These are phyloP conservation scores for Beauveria bassiana DNA, from an alignment of 2,329 filamentous ascomycete species.

Conservation along the genomic window DNA sequence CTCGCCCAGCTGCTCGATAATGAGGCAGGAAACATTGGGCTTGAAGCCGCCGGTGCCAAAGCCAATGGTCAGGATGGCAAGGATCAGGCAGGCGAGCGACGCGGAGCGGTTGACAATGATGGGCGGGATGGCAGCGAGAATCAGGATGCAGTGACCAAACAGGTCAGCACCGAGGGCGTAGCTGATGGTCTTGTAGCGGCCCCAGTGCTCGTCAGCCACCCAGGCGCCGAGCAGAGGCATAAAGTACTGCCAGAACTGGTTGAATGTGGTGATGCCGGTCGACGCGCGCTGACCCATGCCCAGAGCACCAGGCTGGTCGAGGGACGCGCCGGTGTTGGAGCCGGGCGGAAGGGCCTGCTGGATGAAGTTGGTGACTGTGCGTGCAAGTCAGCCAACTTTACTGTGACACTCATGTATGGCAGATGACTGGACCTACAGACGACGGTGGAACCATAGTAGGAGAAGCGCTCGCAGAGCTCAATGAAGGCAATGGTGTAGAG, in stretches of 20 bases:
- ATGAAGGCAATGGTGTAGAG: slow-evolving; percentile 59
- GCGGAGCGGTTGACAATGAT: slow-evolving; percentile 49
- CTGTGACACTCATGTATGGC: no score
- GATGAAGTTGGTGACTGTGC: slow-evolving; percentile 52
- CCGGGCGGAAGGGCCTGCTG: slow-evolving; percentile 46
- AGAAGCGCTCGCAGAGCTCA: slow-evolving; percentile 65
- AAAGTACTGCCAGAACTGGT: slow-evolving; percentile 52
- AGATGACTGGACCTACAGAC: slow-evolving; percentile 51
- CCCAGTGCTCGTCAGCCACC: slow-evolving; percentile 49
- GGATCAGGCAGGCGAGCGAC: slow-evolving; percentile 54
- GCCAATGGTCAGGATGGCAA: slow-evolving; percentile 45
- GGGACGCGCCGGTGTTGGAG: slow-evolving; percentile 46
- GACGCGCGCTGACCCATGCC: slow-evolving; percentile 49
- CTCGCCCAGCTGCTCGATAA: slow-evolving; percentile 57
- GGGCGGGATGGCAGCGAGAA: slow-evolving; percentile 55
- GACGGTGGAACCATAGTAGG: slow-evolving; percentile 60
- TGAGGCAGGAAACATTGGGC: slow-evolving; percentile 60
- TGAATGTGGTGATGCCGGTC: slow-evolving; percentile 38
- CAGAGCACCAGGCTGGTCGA: slow-evolving; percentile 43
- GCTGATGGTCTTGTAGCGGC: slow-evolving; percentile 62
- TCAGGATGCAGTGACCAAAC: slow-evolving; percentile 58
- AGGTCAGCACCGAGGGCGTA: slow-evolving; percentile 54
- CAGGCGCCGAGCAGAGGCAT: slow-evolving; percentile 50
- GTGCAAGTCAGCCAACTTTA: not conserved
- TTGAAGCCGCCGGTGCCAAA: slow-evolving; percentile 71